These are phyloP conservation scores for Styphnolobium japonicum DNA, from an alignment of 306 rosid genomes.

Conservation along the genomic window DNA sequence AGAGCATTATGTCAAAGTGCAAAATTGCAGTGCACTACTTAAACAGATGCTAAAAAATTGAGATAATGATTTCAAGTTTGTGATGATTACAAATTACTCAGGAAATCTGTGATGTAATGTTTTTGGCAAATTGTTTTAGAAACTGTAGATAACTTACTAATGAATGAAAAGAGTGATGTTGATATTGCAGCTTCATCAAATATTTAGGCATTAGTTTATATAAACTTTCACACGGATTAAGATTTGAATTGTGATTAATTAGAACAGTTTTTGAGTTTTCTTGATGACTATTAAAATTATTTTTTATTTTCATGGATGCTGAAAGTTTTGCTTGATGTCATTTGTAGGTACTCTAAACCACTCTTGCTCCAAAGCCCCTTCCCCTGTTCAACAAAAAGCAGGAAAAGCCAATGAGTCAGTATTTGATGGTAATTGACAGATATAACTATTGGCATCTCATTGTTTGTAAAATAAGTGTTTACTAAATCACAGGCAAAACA, in stretches of 20 bases:
- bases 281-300: background rate
- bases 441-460: background rate
- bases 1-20: background rate
- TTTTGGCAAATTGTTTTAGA: background rate
- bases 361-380: conserved; percentile 49
- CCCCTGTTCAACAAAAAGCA: conserved; percentile 39
- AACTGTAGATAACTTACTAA: background rate
- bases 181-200: background rate
- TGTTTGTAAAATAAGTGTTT: too few species aligned
- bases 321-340: conserved; percentile 16
- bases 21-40: background rate
- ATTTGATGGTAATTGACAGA: conserved; percentile 50
- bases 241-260: background rate
- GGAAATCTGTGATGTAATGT: background rate
- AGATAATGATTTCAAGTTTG: background rate
- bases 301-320: conserved; percentile 13
- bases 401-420: conserved; percentile 39
- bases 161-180: background rate
- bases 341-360: conserved; percentile 52
- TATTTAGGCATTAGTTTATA: background rate
- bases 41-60: background rate
- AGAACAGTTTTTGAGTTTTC: background rate
- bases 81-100: background rate
- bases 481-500: too few species aligned
- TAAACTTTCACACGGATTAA: background rate